phyloP scores from a whole-genome alignment of 441 rosid species.

The Euphorbia neoarborescens region DNA sequence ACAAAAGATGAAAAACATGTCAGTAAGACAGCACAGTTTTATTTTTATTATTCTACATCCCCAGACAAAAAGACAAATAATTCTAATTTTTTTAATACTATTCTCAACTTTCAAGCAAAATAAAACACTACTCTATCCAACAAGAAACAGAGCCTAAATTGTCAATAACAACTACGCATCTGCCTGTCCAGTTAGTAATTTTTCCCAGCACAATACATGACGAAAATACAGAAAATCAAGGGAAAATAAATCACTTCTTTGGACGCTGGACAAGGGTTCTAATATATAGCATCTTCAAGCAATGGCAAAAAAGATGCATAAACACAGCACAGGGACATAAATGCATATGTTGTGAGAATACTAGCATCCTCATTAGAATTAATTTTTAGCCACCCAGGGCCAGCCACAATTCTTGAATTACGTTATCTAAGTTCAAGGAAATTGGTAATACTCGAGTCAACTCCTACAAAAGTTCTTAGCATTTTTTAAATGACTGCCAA shows the following conservation, averaged over 20 bases:
- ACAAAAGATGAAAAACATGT: constrained; percentile 22
- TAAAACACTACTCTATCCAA: neutral
- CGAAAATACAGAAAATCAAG: neutral
- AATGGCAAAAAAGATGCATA: neutral
- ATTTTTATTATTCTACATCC: neutral
- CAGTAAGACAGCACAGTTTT: constrained; percentile 16
- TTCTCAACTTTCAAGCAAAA: constrained; percentile 8
- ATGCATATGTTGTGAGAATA: neutral
- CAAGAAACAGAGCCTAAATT: neutral
- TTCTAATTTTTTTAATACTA: neutral
- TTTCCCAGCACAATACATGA: neutral
- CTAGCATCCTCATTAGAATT: neutral
- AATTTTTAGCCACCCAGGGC: neutral
- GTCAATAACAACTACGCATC: neutral
- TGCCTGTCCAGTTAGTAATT: neutral
- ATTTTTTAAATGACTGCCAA: neutral
- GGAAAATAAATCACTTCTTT: neutral
- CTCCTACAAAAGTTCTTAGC: neutral
- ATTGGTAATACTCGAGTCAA: neutral
- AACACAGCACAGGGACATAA: neutral
- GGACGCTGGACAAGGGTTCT: neutral
- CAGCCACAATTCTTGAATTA: neutral
- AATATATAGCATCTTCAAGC: neutral
- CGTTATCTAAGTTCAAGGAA: neutral
- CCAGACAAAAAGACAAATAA: neutral